Evolutionary conservation across 164 flowering plant genomes (phyloP).

Genomic region (Macadamia integrifolia): DNA sequence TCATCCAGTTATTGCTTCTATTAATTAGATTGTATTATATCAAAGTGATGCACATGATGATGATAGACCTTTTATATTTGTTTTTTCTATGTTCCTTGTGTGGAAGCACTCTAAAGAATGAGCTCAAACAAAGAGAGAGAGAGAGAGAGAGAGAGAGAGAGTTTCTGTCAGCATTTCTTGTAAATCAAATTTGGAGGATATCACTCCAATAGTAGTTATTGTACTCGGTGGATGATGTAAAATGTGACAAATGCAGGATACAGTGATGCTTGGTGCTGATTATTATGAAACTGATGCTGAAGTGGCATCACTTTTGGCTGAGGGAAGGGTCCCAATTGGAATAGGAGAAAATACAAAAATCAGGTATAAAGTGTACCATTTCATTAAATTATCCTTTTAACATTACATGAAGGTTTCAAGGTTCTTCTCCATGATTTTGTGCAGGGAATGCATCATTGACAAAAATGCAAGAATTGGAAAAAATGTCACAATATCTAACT

Average conservation of each 20-base stretch:
- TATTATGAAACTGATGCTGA: constrained; percentile 79
- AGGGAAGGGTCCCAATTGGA: constrained; percentile 86
- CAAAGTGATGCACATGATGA: background rate
- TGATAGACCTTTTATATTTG: background rate
- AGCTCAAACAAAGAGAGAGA: too few species aligned
- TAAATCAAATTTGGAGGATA: too few species aligned
- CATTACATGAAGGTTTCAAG: constrained; percentile 1
- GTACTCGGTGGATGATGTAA: background rate
- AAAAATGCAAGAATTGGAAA: constrained; percentile 91
- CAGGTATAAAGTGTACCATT: constrained; percentile 34
- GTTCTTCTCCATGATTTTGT: constrained; percentile 2
- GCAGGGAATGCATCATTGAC: constrained; percentile 86
- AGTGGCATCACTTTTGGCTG: constrained; percentile 55
- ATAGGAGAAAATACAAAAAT: constrained; percentile 86
- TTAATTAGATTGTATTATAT: background rate
- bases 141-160: too few species aligned
- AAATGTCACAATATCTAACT: constrained; percentile 68
- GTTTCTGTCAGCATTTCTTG: too few species aligned
- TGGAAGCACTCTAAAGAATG: background rate
- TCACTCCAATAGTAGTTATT: background rate
- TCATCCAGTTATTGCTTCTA: background rate
- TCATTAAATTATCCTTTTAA: background rate
- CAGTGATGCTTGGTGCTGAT: constrained; percentile 97
- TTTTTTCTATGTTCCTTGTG: background rate
- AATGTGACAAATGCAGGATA: constrained; percentile 47